Evolutionary conservation across 495 filamentous ascomycete species (phyloP).

Genomic region (Hypoxylon subgilvum): DNA sequence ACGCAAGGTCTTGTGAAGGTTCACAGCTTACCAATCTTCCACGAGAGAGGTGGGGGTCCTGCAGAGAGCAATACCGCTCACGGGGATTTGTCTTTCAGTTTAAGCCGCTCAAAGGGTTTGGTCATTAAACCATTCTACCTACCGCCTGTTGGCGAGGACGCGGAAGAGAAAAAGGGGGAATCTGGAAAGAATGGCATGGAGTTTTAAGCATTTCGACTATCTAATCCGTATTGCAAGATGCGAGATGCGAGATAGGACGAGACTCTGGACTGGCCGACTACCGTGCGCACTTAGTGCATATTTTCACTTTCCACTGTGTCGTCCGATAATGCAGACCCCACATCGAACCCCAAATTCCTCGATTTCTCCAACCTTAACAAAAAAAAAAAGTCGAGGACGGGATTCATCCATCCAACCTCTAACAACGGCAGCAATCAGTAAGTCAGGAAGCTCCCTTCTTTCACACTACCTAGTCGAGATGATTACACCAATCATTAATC

Average conservation of each 20-base stretch:
- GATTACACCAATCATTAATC: conserved; percentile 75
- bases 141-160: conserved; percentile 84
- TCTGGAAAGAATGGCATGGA: conserved; percentile 58
- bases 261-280: too few relatives aligned
- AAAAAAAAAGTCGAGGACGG: conserved; percentile 13
- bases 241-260: not conserved
- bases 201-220: conserved; percentile 57
- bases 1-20: conserved; percentile 86
- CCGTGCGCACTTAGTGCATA: too few relatives aligned
- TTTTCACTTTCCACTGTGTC: not conserved
- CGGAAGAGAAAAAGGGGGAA: conserved; percentile 65
- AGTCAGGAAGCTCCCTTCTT: conserved; percentile 13
- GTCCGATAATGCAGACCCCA: conserved; percentile 6
- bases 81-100: conserved; percentile 86
- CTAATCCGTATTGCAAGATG: not conserved
- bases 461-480: conserved; percentile 53
- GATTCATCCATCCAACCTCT: conserved; percentile 11
- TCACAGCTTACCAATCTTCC: conserved; percentile 80
- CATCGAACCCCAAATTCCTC: conserved; percentile 28
- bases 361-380: conserved; percentile 24
- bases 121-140: conserved; percentile 87
- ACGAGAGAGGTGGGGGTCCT: conserved; percentile 84
- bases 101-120: conserved; percentile 80
- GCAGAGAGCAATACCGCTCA: conserved; percentile 69
- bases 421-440: conserved; percentile 26